Percentiles rank a stretch among this genome's conserved stretches.
Conservation (phyloP, 345 rosid genomes). For the Salix caprea region DNA sequence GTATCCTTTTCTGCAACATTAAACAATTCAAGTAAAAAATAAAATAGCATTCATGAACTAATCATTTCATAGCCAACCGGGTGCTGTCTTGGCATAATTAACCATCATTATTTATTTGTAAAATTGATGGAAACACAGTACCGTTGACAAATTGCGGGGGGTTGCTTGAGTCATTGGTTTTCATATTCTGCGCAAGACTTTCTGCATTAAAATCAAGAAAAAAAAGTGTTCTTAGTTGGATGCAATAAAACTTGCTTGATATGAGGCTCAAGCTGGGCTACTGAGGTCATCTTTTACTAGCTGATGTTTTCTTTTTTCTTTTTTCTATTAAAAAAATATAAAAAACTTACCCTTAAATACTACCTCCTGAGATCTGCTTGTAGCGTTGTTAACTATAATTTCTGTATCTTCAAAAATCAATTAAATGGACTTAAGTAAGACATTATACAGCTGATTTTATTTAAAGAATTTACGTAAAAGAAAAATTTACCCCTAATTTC, state of each 20-base stretch:
- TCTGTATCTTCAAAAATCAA: neutral
- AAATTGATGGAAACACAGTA: neutral
- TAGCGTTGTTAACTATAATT: neutral
- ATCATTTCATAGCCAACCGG: neutral
- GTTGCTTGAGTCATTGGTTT: neutral
- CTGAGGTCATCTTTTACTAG: too few species aligned
- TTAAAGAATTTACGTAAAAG: neutral
- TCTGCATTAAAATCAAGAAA: neutral
- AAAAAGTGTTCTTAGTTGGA: neutral
- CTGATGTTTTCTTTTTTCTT: neutral
- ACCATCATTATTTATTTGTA: neutral
- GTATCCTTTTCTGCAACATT: slow-evolving; percentile 5
- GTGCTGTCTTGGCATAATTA: neutral
- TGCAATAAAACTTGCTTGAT: neutral
- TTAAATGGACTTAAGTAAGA: neutral
- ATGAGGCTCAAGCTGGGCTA: neutral
- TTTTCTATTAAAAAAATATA: too few species aligned
- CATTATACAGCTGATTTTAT: too few species aligned
- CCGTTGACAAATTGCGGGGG: neutral
- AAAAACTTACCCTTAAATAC: neutral
- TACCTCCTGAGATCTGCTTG: neutral
- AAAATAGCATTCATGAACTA: neutral
- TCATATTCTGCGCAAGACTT: neutral
- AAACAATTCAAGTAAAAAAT: neutral
- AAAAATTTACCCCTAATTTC: neutral